phyloP scores from a whole-genome alignment of 495 filamentous ascomycete genomes.

The Podospora bellae-mahoneyi region DNA sequence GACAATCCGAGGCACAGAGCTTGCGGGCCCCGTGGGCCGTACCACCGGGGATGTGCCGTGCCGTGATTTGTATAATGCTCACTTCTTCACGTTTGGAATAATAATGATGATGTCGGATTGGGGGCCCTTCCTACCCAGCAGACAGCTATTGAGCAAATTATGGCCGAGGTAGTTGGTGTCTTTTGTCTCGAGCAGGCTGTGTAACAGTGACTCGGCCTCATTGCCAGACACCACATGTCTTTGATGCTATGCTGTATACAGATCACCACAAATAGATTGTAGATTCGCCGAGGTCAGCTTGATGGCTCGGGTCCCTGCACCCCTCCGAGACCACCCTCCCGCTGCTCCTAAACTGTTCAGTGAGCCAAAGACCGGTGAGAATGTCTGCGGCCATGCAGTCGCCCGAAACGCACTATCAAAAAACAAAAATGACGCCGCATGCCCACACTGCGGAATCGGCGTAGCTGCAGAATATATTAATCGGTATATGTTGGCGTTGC shows the following conservation, averaged over 20 bases:
- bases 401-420: constrained; percentile 9
- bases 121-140: not conserved
- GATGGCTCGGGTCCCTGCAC: not conserved
- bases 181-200: not conserved
- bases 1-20: constrained; percentile 1
- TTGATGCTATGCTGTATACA: not conserved
- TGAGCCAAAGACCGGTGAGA: not conserved
- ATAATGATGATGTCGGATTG: not conserved
- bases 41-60: not conserved
- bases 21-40: not conserved
- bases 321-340: not conserved
- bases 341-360: not conserved
- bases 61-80: not conserved
- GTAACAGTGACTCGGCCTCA: not conserved
- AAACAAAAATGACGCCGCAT: not conserved
- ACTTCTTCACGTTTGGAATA: not conserved
- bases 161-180: not conserved
- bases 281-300: not conserved
- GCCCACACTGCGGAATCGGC: not conserved
- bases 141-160: not conserved
- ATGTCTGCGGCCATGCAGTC: not conserved
- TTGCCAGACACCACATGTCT: not conserved
- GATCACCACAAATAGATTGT: not conserved
- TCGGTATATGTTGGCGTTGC: not conserved
- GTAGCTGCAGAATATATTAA: not conserved